Evolutionary conservation across 768 basidiomycete species (phyloP).

Genomic region (Amanita rimosa): DNA sequence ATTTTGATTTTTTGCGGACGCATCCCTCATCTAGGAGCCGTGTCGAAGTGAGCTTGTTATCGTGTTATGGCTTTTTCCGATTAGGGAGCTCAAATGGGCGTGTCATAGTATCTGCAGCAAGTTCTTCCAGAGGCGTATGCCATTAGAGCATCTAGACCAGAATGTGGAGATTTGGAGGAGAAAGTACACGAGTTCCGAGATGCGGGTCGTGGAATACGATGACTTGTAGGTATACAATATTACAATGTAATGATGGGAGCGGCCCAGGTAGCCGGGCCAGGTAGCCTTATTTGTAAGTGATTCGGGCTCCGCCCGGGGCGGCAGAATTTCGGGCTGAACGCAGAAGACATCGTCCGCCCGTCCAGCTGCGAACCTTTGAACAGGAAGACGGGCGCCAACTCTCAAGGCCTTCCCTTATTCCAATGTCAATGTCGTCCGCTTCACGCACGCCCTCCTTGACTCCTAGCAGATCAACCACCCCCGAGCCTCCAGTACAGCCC

Average conservation of each 20-base stretch:
- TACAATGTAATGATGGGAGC: background rate
- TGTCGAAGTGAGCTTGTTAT: constrained; percentile 41
- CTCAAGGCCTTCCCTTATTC: background rate
- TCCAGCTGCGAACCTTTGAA: background rate
- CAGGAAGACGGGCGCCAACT: background rate
- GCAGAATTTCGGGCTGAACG: background rate
- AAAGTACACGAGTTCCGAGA: constrained; percentile 22
- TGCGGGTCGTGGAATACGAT: constrained; percentile 5
- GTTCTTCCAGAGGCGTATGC: constrained; percentile 47
- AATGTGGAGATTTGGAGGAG: constrained; percentile 34
- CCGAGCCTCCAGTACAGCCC: constrained; percentile 43
- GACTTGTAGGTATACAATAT: too few species aligned
- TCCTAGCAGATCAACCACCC: constrained; percentile 5
- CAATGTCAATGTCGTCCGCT: background rate
- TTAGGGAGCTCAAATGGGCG: background rate
- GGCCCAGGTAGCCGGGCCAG: background rate
- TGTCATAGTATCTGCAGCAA: constrained; percentile 41
- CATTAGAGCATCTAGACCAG: constrained; percentile 42
- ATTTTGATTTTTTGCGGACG: constrained; percentile 57
- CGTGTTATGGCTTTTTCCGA: background rate
- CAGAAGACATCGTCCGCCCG: constrained; percentile 1
- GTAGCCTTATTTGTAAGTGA: background rate
- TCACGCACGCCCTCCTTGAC: constrained; percentile 3
- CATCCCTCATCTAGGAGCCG: constrained; percentile 72
- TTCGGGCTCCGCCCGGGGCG: background rate